These are phyloP conservation scores for Priceomyces carsonii DNA, from an alignment of 805 yeast genomes.

Conservation along the genomic window DNA sequence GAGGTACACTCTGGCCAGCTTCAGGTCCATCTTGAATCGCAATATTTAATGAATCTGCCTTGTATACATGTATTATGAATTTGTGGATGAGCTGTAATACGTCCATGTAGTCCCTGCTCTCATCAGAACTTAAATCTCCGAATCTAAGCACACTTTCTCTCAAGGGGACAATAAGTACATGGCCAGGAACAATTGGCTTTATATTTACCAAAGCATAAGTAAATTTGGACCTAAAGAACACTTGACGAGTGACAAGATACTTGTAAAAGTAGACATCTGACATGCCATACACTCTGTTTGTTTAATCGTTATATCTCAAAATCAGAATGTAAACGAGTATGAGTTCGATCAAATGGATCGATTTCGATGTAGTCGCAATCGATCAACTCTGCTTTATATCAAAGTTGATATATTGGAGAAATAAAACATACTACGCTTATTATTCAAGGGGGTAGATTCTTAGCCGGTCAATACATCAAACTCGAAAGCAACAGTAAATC, in stretches of 20 bases:
- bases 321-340: no score
- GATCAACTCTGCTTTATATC: no score
- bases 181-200: constrained; percentile 93
- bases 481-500: no score
- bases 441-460: no score
- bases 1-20: constrained; percentile 96
- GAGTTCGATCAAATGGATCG: no score
- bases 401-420: no score
- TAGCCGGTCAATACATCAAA: no score
- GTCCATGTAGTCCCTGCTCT: constrained; percentile 72
- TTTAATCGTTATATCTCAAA: no score
- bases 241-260: constrained; percentile 58
- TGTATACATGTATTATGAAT: constrained; percentile 64
- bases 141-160: constrained; percentile 61
- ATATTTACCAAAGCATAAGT: constrained; percentile 88
- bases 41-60: constrained; percentile 82
- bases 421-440: no score
- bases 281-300: no score
- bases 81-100: constrained; percentile 71
- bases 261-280: constrained; percentile 48
- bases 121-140: constrained; percentile 69
- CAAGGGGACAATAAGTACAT: constrained; percentile 84
- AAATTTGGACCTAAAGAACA: constrained; percentile 56
- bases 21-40: constrained; percentile 97
- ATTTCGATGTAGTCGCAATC: no score